These are phyloP conservation scores for Hydnomerulius pinastri DNA, from an alignment of 768 basidiomycete genomes.

Conservation along the genomic window DNA sequence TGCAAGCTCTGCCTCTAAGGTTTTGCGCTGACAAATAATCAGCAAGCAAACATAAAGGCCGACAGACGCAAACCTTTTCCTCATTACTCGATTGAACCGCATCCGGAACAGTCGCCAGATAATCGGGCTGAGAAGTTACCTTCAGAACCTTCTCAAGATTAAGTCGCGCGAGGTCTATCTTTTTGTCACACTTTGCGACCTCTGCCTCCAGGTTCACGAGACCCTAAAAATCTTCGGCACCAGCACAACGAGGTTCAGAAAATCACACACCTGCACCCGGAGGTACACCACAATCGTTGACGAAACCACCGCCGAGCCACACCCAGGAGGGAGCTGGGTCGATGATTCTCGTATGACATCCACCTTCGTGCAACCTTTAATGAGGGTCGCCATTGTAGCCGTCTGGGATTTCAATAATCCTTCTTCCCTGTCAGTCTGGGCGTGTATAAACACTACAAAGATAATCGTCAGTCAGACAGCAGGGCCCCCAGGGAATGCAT, in stretches of 20 bases:
- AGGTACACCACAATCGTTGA: slow-evolving; percentile 76
- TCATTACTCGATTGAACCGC: slow-evolving; percentile 72
- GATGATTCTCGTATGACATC: slow-evolving; percentile 60
- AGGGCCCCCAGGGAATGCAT: slow-evolving; percentile 18
- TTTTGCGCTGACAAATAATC: slow-evolving; percentile 56
- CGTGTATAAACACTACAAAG: slow-evolving; percentile 72
- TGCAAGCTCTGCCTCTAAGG: slow-evolving; percentile 76
- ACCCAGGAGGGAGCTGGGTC: slow-evolving; percentile 81
- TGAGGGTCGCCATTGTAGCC: slow-evolving; percentile 75
- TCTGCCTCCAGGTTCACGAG: slow-evolving; percentile 88
- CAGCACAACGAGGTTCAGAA: not conserved
- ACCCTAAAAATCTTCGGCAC: slow-evolving; percentile 51
- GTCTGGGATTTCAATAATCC: slow-evolving; percentile 70
- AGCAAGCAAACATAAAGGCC: not conserved
- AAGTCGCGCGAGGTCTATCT: slow-evolving; percentile 68
- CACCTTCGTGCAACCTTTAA: slow-evolving; percentile 84
- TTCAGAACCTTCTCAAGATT: slow-evolving; percentile 79
- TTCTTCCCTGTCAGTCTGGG: slow-evolving; percentile 62
- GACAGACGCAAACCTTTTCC: slow-evolving; percentile 66
- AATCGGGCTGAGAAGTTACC: slow-evolving; percentile 70
- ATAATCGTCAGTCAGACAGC: slow-evolving; percentile 3
- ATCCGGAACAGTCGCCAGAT: slow-evolving; percentile 77
- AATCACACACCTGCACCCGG: slow-evolving; percentile 72
- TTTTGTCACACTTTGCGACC: slow-evolving; percentile 89
- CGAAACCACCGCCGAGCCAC: slow-evolving; percentile 80